phyloP scores from a whole-genome alignment of 805 yeast genomes.

The Candida namnaoensis region DNA sequence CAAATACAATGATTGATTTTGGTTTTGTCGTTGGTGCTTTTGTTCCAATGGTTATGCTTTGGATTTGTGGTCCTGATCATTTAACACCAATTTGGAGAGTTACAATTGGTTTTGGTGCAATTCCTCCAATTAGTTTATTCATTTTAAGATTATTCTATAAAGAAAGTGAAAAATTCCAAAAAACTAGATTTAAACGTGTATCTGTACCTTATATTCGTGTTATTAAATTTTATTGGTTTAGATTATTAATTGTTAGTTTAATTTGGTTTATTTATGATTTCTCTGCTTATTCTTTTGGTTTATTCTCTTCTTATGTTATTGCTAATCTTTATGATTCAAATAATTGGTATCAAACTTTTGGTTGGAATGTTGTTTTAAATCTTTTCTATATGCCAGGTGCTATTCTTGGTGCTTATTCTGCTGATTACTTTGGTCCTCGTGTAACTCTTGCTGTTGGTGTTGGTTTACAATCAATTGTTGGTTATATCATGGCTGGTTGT shows the following conservation, averaged over 20 bases:
- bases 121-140: conserved; percentile 76
- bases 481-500: conserved; percentile 75
- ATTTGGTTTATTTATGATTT: conserved; percentile 93
- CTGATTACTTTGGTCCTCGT: conserved; percentile 93
- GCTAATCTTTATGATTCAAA: conserved; percentile 45
- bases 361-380: conserved; percentile 88
- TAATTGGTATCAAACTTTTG: conserved; percentile 66
- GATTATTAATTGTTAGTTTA: conserved; percentile 59
- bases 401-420: conserved; percentile 69
- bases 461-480: conserved; percentile 64
- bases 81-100: conserved; percentile 87
- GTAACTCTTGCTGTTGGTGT: conserved; percentile 67
- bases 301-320: conserved; percentile 70
- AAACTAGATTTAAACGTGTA: conserved; percentile 58
- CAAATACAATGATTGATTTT: conserved; percentile 77
- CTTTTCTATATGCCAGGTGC: conserved; percentile 89
- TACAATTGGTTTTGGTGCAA: conserved; percentile 82
- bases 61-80: conserved; percentile 69
- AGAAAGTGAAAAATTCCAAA: conserved; percentile 65
- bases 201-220: conserved; percentile 59
- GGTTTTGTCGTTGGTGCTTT: conserved; percentile 83
- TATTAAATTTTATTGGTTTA: conserved; percentile 77
- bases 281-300: conserved; percentile 79
- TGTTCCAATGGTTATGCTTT: conserved; percentile 76
- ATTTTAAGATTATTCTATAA: conserved; percentile 67